Evolutionary conservation across 176 grass and related monocot species (phyloP).

Genomic region (Avena sativa): DNA sequence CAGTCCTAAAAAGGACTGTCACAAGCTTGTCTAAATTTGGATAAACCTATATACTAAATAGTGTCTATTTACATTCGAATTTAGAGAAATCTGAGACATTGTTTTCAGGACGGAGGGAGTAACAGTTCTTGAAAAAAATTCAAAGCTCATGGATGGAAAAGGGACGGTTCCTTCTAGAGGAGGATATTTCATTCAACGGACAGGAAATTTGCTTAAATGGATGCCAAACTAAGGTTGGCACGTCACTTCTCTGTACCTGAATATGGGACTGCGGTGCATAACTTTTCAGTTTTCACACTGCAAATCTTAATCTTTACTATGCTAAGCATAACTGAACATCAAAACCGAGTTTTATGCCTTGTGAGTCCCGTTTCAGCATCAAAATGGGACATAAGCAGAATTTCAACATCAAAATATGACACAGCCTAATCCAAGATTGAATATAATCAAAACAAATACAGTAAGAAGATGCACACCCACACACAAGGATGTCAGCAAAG

Average conservation of each 20-base stretch:
- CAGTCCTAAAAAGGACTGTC: no score
- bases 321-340: not conserved
- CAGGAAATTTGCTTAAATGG: not conserved
- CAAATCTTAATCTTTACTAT: not conserved
- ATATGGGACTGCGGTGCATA: not conserved
- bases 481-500: not conserved
- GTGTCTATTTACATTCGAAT: no score
- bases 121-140: no score
- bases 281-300: not conserved
- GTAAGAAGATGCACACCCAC: not conserved
- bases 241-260: not conserved
- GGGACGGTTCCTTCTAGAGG: no score
- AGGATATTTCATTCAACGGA: not conserved
- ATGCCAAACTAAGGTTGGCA: not conserved
- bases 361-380: not conserved
- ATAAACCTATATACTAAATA: no score
- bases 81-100: no score
- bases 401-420: not conserved
- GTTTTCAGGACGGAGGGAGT: no score
- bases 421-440: not conserved
- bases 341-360: not conserved
- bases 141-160: no score
- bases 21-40: no score
- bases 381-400: not conserved
- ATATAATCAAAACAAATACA: not conserved